Base-by-base conservation (phyloP, 2,329 filamentous ascomycete species). In the Sporothrix globosa region DNA sequence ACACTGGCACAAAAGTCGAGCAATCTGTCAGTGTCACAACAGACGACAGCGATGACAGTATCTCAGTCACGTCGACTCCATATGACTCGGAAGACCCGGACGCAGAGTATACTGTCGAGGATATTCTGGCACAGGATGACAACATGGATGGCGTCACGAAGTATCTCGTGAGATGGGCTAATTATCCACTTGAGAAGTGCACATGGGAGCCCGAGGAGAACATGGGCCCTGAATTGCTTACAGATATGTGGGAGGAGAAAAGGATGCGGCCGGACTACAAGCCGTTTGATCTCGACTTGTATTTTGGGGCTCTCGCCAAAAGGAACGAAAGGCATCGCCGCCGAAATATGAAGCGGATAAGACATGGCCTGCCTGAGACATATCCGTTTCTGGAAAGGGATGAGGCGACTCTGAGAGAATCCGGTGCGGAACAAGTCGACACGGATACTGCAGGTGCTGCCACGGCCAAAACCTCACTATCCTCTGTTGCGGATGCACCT, bases 81-180 rank as follows among this genome's bases (percentile, higher is more conserved):
- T 69, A 74, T 10, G 73, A 67, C 9, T 69, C 70, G 3, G 73
- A 78, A 24, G 80, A 83, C 14, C 75, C 79, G 2, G 80, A 83
- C 34, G 78, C 81, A 17, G 84, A 86, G 72, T 90, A 85, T 75
- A 79, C 81, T 2, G 84, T 90, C 7, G 85, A 89, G 56, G 78
- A 79, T 19, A 82, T 91, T 46, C 77, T 88, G 21, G 81, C 82
- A 0, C 83, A 89, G 74, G 79, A 79, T 17, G 72, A 74, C 1
- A 72, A 77, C 10, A 69, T 76, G 4, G 73, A 80, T 4, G 79
- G 78, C 5, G 75, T 76, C 19, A 78, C 75, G 39, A 74, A 80
- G 30, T 92, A 88, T 75, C 82, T 93, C 1, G 84, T 92, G 27
- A 84, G 86, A 71, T 93, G 90, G 91, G 80, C 82, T 34, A 84